Conservation (phyloP, 306 rosid species). For the Malus asiatica region DNA sequence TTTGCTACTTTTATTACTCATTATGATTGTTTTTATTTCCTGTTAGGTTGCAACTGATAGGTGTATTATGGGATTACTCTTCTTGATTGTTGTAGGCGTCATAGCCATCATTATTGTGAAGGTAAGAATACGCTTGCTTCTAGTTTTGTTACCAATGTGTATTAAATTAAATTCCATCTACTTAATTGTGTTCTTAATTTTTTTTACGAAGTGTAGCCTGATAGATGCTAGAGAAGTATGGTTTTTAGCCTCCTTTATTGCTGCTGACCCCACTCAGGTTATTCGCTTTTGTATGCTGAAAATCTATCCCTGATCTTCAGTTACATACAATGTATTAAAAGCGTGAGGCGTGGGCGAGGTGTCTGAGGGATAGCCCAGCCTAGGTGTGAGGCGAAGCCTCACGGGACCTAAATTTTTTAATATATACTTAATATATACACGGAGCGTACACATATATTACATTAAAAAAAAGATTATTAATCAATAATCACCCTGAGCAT, state of each 20-base stretch:
- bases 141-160: neutral
- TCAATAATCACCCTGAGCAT: too few species aligned
- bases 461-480: too few species aligned
- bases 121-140: constrained; percentile 29
- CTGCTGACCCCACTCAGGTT: neutral
- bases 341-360: too few species aligned
- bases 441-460: too few species aligned
- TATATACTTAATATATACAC: too few species aligned
- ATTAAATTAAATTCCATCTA: neutral
- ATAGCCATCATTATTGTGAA: constrained; percentile 77
- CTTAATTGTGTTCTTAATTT: neutral
- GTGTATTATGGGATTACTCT: constrained; percentile 72
- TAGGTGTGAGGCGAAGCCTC: too few species aligned
- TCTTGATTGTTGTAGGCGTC: constrained; percentile 77
- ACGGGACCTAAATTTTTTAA: too few species aligned
- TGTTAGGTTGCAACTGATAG: constrained; percentile 83
- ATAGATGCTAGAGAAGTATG: neutral
- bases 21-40: neutral
- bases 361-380: too few species aligned
- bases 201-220: neutral
- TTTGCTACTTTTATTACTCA: constrained; percentile 7
- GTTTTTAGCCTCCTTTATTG: neutral
- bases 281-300: neutral
- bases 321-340: neutral
- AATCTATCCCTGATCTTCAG: neutral